Percentiles rank a stretch among this genome's conserved stretches.
Conservation (phyloP, 2,329 filamentous ascomycete species). For the Trichoderma brevicompactum region DNA sequence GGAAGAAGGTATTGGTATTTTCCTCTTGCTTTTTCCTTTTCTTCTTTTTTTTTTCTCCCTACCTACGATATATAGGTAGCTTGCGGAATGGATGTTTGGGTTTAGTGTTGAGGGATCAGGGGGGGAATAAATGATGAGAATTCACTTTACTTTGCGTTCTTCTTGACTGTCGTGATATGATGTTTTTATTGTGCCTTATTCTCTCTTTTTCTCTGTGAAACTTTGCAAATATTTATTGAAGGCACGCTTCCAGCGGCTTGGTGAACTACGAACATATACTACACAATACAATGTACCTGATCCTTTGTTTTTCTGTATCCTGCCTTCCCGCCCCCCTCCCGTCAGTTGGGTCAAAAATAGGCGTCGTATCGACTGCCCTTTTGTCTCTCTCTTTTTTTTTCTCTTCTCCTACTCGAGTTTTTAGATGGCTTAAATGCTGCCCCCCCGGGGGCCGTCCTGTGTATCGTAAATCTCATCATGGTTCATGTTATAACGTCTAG, state of each 20-base stretch:
- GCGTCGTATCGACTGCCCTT: not conserved
- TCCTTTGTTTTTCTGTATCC: slow-evolving; percentile 11
- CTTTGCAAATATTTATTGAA: not conserved
- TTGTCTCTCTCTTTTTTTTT: not conserved
- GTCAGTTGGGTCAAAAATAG: not conserved
- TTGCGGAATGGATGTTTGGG: too few species aligned
- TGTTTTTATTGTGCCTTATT: not conserved
- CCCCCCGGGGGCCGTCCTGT: not conserved
- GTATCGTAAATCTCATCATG: not conserved
- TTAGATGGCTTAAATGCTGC: too few species aligned
- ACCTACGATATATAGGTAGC: too few species aligned
- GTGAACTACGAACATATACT: not conserved
- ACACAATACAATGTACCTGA: not conserved
- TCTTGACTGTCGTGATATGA: not conserved
- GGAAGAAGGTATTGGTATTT: slow-evolving; percentile 6
- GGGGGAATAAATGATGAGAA: not conserved
- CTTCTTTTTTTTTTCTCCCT: too few species aligned
- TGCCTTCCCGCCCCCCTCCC: not conserved
- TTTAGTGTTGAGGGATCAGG: too few species aligned
- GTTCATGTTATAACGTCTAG: not conserved
- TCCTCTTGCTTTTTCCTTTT: not conserved
- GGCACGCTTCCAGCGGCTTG: not conserved
- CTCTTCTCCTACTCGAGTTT: too few species aligned
- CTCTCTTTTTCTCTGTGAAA: too few species aligned
- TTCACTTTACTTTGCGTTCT: not conserved